Percentiles rank a stretch among this genome's conserved stretches.
Evolutionary conservation across 2,329 filamentous ascomycete genomes (phyloP).

Genomic region (Calonectria pseudoturangicola): DNA sequence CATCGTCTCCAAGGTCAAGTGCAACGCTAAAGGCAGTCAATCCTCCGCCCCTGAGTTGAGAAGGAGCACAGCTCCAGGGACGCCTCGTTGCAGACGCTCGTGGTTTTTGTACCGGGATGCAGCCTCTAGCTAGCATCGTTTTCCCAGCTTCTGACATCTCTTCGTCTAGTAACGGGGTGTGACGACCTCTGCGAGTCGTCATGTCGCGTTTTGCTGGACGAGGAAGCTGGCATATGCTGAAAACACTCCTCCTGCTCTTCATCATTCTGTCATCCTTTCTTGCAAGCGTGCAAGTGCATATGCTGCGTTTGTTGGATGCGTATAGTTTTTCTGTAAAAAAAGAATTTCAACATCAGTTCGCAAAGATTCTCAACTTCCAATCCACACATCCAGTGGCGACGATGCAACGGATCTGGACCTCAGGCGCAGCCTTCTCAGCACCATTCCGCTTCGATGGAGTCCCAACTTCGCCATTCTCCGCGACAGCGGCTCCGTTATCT

Average conservation of each 20-base stretch:
- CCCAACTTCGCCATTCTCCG: slow-evolving; percentile 47
- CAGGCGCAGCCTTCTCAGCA: slow-evolving; percentile 28
- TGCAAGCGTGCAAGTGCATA: slow-evolving; percentile 14
- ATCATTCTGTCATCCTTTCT: slow-evolving; percentile 23
- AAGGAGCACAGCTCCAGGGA: slow-evolving; percentile 13
- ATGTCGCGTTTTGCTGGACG: slow-evolving; percentile 29
- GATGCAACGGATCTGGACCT: slow-evolving; percentile 41
- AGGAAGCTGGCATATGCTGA: slow-evolving; percentile 10
- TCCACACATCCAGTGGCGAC: slow-evolving; percentile 40
- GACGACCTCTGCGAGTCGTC: slow-evolving; percentile 16
- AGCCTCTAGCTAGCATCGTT: slow-evolving; percentile 29
- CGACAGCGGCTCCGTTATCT: slow-evolving; percentile 41
- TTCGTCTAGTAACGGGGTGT: slow-evolving; percentile 18
- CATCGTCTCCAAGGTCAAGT: slow-evolving; percentile 38
- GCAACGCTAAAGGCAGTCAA: slow-evolving; percentile 39
- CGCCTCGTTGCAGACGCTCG: slow-evolving; percentile 4
- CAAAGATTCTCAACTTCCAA: slow-evolving; percentile 40
- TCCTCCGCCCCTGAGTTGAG: slow-evolving; percentile 18
- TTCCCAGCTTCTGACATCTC: not conserved
- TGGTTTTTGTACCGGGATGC: slow-evolving; percentile 23
- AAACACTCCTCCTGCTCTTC: slow-evolving; percentile 24
- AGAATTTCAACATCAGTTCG: slow-evolving; percentile 30
- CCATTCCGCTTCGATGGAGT: slow-evolving; percentile 47
- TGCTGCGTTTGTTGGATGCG: slow-evolving; percentile 18
- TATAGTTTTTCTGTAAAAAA: slow-evolving; percentile 19